Evolutionary conservation across 129 eudicot genomes (phyloP).

Genomic region (carrot (Daucus carota)): DNA sequence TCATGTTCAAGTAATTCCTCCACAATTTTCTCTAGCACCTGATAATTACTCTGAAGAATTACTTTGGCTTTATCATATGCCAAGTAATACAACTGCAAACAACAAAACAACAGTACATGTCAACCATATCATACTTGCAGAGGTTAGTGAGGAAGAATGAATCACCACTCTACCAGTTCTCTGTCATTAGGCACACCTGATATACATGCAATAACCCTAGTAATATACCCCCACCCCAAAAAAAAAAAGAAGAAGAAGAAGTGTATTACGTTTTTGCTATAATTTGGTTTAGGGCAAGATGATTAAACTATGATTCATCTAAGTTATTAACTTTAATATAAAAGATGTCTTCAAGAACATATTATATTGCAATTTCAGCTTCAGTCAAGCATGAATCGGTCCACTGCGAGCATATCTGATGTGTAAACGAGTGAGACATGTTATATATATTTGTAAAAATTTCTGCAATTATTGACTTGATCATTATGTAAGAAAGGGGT

Average conservation of each 20-base stretch:
- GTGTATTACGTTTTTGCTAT: no score
- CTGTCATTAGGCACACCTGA: not conserved
- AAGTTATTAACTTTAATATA: not conserved
- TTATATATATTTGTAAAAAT: not conserved
- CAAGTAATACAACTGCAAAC: conserved; percentile 59
- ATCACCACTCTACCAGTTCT: conserved; percentile 4
- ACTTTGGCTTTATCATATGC: conserved; percentile 83
- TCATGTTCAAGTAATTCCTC: conserved; percentile 78
- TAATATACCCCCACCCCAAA: no score
- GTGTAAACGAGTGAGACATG: not conserved
- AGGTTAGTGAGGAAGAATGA: not conserved
- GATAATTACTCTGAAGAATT: conserved; percentile 67
- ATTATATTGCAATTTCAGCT: not conserved
- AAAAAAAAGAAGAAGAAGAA: no score
- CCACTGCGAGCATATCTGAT: not conserved
- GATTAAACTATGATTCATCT: not conserved
- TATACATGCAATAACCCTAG: not conserved
- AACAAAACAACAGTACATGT: not conserved
- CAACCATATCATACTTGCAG: not conserved
- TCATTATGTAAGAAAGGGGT: not conserved
- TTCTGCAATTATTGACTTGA: not conserved
- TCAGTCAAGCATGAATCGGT: not conserved
- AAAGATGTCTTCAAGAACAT: not conserved
- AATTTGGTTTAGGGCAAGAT: not conserved
- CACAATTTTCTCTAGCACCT: conserved; percentile 67